phyloP scores from a whole-genome alignment of 495 filamentous ascomycete genomes.

The Trichoderma reesei region DNA sequence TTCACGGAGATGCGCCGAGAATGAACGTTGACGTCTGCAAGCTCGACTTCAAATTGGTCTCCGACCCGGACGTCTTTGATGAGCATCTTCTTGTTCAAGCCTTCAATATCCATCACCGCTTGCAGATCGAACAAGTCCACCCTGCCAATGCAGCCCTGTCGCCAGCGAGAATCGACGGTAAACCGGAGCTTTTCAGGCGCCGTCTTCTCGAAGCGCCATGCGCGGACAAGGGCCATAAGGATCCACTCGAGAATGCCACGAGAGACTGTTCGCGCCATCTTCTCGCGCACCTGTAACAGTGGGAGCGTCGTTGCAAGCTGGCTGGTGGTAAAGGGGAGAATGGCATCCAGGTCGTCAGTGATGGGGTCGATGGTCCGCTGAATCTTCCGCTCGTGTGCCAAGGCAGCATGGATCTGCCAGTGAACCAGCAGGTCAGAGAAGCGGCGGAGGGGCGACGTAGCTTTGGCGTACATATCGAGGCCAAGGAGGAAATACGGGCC shows the following conservation, averaged over 20 bases:
- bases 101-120: slow-evolving; percentile 23
- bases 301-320: slow-evolving; percentile 45
- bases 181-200: slow-evolving; percentile 56
- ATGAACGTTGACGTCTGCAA: slow-evolving; percentile 48
- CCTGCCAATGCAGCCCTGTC: slow-evolving; percentile 17
- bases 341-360: slow-evolving; percentile 16
- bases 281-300: slow-evolving; percentile 41
- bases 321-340: slow-evolving; percentile 53
- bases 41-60: slow-evolving; percentile 50
- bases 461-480: slow-evolving; percentile 60
- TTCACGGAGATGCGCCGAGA: slow-evolving; percentile 40
- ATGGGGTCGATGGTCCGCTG: slow-evolving; percentile 36
- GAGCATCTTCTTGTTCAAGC: slow-evolving; percentile 22
- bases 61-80: slow-evolving; percentile 31
- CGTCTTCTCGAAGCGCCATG: slow-evolving; percentile 55
- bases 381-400: slow-evolving; percentile 56
- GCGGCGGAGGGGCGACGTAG: slow-evolving; percentile 78
- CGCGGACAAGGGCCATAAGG: slow-evolving; percentile 61
- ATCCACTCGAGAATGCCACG: slow-evolving; percentile 42
- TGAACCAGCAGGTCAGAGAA: slow-evolving; percentile 77
- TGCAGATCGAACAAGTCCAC: slow-evolving; percentile 32
- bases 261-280: slow-evolving; percentile 14
- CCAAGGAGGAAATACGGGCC: slow-evolving; percentile 53
- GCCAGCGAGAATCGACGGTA: slow-evolving; percentile 24
- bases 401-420: slow-evolving; percentile 81